A percentile compares a stretch with the other conserved stretches of the same genome.
Evolutionary conservation across 768 basidiomycete genomes (phyloP).

Genomic region (Lactifluus hygrophoroides): DNA sequence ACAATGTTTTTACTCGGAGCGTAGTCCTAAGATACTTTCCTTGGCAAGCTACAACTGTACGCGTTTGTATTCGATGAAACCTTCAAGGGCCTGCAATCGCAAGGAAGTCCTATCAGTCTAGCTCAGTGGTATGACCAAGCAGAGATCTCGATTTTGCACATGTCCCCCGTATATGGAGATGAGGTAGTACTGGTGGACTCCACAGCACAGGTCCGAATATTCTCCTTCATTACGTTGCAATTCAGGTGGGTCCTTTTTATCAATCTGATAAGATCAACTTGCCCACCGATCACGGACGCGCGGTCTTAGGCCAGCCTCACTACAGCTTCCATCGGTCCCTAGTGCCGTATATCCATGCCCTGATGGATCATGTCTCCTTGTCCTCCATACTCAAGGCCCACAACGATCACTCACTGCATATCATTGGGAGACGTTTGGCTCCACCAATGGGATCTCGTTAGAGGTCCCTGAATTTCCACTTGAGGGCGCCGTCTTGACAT

Average conservation of each 20-base stretch:
- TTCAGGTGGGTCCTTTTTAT: slow-evolving; percentile 34
- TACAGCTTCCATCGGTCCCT: slow-evolving; percentile 32
- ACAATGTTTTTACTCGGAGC: not conserved
- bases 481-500: slow-evolving; percentile 32
- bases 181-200: slow-evolving; percentile 46
- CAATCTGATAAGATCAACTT: not conserved
- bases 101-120: slow-evolving; percentile 35
- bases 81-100: slow-evolving; percentile 33
- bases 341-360: slow-evolving; percentile 36
- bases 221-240: slow-evolving; percentile 43
- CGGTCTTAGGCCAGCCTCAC: slow-evolving; percentile 34
- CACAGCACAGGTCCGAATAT: slow-evolving; percentile 36
- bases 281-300: not conserved
- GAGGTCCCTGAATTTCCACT: slow-evolving; percentile 25
- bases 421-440: slow-evolving; percentile 57
- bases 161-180: slow-evolving; percentile 38
- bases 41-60: slow-evolving; percentile 30
- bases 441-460: slow-evolving; percentile 35
- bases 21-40: not conserved
- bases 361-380: slow-evolving; percentile 46
- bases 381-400: slow-evolving; percentile 22
- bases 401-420: slow-evolving; percentile 25
- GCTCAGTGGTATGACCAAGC: slow-evolving; percentile 34
- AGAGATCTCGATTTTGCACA: slow-evolving; percentile 25
- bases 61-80: slow-evolving; percentile 41